Conservation (phyloP, 2,329 filamentous ascomycete species). For the Hymenoscyphus infarciens region DNA sequence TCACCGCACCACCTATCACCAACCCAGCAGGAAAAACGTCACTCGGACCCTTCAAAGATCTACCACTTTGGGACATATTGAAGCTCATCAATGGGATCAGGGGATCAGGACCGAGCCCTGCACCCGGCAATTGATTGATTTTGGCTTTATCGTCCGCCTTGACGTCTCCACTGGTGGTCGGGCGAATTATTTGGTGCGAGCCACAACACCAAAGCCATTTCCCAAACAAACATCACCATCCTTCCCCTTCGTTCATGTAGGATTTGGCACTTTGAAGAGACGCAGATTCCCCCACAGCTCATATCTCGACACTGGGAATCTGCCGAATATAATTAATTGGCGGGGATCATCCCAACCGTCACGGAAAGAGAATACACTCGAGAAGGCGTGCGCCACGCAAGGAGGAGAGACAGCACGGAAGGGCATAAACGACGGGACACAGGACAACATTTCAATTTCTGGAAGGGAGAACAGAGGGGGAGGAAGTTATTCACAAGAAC, state of each 20-base stretch:
- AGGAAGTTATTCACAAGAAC: background rate
- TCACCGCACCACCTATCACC: background rate
- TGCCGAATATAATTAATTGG: background rate
- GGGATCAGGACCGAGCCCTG: background rate
- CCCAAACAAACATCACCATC: background rate
- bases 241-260: background rate
- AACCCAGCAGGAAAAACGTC: background rate
- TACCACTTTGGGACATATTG: background rate
- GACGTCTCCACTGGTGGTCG: background rate
- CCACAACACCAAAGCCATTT: conserved; percentile 1
- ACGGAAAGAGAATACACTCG: background rate
- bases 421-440: background rate
- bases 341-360: conserved; percentile 1
- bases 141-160: conserved; percentile 2
- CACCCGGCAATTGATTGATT: background rate
- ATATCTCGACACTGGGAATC: background rate
- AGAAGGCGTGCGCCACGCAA: background rate
- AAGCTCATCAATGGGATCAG: background rate
- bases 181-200: background rate
- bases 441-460: background rate
- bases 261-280: background rate
- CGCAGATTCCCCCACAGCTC: background rate
- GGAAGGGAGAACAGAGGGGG: background rate
- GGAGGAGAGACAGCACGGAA: background rate
- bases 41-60: background rate